These are phyloP conservation scores for Babesia microti DNA, from an alignment of 169 alveolate genomes.

Conservation along the genomic window DNA sequence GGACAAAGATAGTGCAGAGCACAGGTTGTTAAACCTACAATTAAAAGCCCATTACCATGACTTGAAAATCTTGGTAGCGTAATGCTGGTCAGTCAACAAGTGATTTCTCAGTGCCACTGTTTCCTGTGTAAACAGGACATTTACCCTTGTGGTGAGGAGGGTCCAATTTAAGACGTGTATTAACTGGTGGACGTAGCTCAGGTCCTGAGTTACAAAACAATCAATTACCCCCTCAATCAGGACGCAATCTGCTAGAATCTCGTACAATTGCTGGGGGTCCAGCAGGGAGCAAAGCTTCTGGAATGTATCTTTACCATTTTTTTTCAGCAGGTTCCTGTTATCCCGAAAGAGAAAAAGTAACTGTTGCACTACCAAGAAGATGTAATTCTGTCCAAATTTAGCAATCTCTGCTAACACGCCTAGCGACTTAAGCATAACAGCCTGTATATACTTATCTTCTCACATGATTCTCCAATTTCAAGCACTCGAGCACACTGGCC, in stretches of 20 bases:
- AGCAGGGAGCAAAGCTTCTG: constrained; percentile 28
- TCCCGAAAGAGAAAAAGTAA: constrained; percentile 20
- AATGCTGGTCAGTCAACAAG: constrained; percentile 26
- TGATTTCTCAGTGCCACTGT: constrained; percentile 45
- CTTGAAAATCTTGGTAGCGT: constrained; percentile 42
- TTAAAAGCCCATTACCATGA: constrained; percentile 32
- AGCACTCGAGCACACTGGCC: too few species aligned
- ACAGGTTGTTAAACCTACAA: constrained; percentile 30
- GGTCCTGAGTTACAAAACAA: constrained; percentile 6
- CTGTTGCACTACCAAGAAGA: constrained; percentile 29
- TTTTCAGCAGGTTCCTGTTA: constrained; percentile 31
- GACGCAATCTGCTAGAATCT: constrained; percentile 15
- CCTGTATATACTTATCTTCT: too few species aligned
- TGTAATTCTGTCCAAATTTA: constrained; percentile 24
- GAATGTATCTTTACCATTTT: constrained; percentile 30
- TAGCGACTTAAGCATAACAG: constrained; percentile 22
- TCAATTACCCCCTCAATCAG: too few species aligned
- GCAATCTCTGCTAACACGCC: constrained; percentile 21
- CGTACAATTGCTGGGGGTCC: constrained; percentile 38
- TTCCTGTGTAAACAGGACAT: constrained; percentile 12
- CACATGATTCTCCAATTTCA: too few species aligned
- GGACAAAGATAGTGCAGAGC: constrained; percentile 54
- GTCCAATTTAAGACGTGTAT: constrained; percentile 61
- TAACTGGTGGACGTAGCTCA: constrained; percentile 26
- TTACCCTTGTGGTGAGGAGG: constrained; percentile 46